phyloP scores from a whole-genome alignment of 805 yeast species.

The Nematodospora valgi region DNA sequence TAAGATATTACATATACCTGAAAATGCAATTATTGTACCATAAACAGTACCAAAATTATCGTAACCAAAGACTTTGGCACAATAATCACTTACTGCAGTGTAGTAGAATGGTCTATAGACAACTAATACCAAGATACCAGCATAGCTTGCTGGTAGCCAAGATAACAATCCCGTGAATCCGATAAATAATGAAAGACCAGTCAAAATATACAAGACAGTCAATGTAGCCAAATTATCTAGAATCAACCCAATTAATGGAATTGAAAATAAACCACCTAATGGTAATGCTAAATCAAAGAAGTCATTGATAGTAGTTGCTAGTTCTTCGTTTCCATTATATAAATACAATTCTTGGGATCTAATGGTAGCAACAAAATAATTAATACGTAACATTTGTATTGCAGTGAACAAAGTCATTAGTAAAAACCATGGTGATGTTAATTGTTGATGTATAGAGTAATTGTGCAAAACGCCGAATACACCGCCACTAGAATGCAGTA shows the following conservation, averaged over 20 bases:
- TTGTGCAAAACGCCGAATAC: slow-evolving; percentile 81
- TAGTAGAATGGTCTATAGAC: slow-evolving; percentile 88
- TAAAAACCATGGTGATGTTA: slow-evolving; percentile 69
- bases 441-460: slow-evolving; percentile 44
- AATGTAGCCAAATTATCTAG: slow-evolving; percentile 72
- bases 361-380: slow-evolving; percentile 89
- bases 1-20: slow-evolving; percentile 75
- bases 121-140: slow-evolving; percentile 71
- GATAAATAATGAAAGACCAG: slow-evolving; percentile 53
- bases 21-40: slow-evolving; percentile 77
- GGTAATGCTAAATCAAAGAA: slow-evolving; percentile 87
- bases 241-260: slow-evolving; percentile 80
- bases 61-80: slow-evolving; percentile 92
- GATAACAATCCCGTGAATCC: slow-evolving; percentile 71
- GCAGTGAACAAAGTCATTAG: slow-evolving; percentile 78
- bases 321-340: slow-evolving; percentile 44
- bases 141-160: slow-evolving; percentile 52
- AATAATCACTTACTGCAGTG: slow-evolving; percentile 87
- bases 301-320: slow-evolving; percentile 60
- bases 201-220: slow-evolving; percentile 50
- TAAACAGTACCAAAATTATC: slow-evolving; percentile 89
- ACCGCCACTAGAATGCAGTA: slow-evolving; percentile 56
- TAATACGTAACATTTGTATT: slow-evolving; percentile 86
- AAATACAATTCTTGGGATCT: slow-evolving; percentile 77
- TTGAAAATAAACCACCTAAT: slow-evolving; percentile 79